Base-by-base conservation (phyloP, 2,329 filamentous ascomycete genomes). In the Chaetomium strumarium region DNA sequence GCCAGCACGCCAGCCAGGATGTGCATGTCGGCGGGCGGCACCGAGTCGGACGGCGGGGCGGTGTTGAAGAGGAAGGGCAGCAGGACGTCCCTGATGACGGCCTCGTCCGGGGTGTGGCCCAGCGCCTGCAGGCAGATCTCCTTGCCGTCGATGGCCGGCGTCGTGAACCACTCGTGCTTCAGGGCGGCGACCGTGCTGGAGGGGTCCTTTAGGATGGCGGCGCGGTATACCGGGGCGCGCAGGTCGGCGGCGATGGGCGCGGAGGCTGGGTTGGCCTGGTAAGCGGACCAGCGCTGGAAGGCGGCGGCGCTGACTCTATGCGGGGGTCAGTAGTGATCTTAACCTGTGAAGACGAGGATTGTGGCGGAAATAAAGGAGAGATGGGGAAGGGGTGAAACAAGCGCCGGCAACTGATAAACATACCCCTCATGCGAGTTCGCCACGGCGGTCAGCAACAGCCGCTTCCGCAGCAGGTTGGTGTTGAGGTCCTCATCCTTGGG, bases 1-100 rank as follows among this genome's bases (percentile, higher is more conserved):
- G 87, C 83, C 29, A 99, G 73, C 1, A 84, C 79, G 45, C 78
- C 75, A n/a, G 85, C 85, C 30, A 90, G 86, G 12, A 84, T 85
- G 72, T 97, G 92, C 69, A 93, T 82, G 68, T 99, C 93, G 64
- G 90, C 92, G 12, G 85, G 80, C 10, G 89, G 83, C 24, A 97
- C 88, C n/a, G 86, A 71, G 57, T 80, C 74, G 33, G 70, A 67
- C 1, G 77, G 77, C 1, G 78, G 78, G 1, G 76, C 75, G 33
- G 70, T 78, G 67, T 86, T 85, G 60, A 89, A 91, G 69, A 95
- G 86, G 70, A 91, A 96, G 79, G 70, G 85, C 62, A 75, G 86
- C 65, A 78, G 84, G 77, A 64, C 85, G 71, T 70, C 71, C 52
- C 78, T 73, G 41, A 95, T 83, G 30, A 96, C 74, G 10, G 83